Evolutionary conservation across 148 eudicot species (phyloP).

Genomic region (Mesembryanthemum crystallinum): DNA sequence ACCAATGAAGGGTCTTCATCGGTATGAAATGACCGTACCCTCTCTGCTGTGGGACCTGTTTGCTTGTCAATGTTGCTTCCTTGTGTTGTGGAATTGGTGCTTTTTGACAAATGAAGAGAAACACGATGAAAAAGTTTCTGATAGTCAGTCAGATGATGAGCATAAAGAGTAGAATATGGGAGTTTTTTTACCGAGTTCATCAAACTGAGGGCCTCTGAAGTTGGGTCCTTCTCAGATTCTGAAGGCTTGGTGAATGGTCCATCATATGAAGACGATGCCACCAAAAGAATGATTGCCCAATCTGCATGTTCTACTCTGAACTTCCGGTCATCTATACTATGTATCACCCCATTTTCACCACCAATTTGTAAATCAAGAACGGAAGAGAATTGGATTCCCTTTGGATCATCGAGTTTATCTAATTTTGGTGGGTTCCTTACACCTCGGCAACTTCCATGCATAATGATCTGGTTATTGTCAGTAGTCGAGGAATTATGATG

Average conservation of each 20-base stretch:
- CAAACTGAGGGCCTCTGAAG: slow-evolving; percentile 38
- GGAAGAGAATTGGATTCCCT: slow-evolving; percentile 62
- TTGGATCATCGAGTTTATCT: slow-evolving; percentile 26
- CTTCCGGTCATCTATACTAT: slow-evolving; percentile 43
- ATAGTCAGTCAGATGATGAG: slow-evolving; percentile 76
- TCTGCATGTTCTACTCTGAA: slow-evolving; percentile 63
- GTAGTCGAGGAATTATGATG: slow-evolving; percentile 49
- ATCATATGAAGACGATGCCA: slow-evolving; percentile 69
- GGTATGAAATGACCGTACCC: slow-evolving; percentile 61
- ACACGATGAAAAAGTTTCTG: slow-evolving; percentile 76
- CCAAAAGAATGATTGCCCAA: slow-evolving; percentile 62
- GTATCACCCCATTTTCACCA: slow-evolving; percentile 36
- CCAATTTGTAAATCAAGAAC: slow-evolving; percentile 59
- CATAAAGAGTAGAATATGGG: slow-evolving; percentile 55
- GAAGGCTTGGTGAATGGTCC: slow-evolving; percentile 68
- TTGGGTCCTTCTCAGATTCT: slow-evolving; percentile 60
- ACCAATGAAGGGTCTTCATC: slow-evolving; percentile 88
- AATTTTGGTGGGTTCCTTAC: slow-evolving; percentile 31
- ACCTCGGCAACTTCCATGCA: slow-evolving; percentile 78
- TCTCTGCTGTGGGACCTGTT: slow-evolving; percentile 52
- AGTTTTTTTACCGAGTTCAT: slow-evolving; percentile 39
- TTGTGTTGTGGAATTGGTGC: slow-evolving; percentile 22
- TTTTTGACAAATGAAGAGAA: slow-evolving; percentile 65
- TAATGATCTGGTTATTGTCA: slow-evolving; percentile 57
- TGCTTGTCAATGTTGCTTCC: slow-evolving; percentile 8